Conservation (phyloP, 2,329 filamentous ascomycete species). For the Trichoderma pleuroti region DNA sequence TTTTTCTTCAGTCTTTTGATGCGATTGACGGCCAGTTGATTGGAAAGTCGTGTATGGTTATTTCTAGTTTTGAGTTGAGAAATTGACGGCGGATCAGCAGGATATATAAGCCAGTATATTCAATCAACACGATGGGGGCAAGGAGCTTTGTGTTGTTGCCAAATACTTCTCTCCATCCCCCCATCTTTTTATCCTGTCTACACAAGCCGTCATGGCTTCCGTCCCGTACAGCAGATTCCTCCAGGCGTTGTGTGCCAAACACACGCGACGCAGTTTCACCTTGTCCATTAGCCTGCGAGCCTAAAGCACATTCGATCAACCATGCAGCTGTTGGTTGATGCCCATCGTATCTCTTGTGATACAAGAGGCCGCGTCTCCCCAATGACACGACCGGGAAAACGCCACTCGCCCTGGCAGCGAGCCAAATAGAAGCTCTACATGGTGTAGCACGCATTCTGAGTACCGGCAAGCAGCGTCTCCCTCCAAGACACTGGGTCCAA, state of each 20-base stretch:
- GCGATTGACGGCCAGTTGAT: background rate
- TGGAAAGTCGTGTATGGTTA: background rate
- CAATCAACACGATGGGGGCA: background rate
- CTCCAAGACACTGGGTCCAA: conserved; percentile 9
- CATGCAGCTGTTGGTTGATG: conserved; percentile 12
- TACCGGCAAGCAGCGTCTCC: background rate
- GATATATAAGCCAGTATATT: background rate
- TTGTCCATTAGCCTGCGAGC: background rate
- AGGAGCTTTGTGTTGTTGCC: background rate
- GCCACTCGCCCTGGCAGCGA: conserved; percentile 24
- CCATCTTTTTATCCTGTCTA: background rate
- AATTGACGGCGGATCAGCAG: background rate
- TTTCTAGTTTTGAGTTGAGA: background rate
- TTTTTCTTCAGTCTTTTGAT: background rate
- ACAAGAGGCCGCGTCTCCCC: background rate
- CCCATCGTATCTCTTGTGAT: background rate
- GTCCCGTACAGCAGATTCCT: background rate
- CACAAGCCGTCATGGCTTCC: background rate
- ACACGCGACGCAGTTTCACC: background rate
- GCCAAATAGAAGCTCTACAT: conserved; percentile 18
- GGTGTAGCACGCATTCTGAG: background rate
- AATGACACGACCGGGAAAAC: conserved; percentile 2
- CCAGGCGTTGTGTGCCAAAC: background rate
- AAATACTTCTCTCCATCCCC: background rate
- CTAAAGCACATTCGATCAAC: background rate